Evolutionary conservation across 2,329 filamentous ascomycete genomes (phyloP), one percentile per base, ranked within the genome.

Genomic region (Beauveria sp.): DNA sequence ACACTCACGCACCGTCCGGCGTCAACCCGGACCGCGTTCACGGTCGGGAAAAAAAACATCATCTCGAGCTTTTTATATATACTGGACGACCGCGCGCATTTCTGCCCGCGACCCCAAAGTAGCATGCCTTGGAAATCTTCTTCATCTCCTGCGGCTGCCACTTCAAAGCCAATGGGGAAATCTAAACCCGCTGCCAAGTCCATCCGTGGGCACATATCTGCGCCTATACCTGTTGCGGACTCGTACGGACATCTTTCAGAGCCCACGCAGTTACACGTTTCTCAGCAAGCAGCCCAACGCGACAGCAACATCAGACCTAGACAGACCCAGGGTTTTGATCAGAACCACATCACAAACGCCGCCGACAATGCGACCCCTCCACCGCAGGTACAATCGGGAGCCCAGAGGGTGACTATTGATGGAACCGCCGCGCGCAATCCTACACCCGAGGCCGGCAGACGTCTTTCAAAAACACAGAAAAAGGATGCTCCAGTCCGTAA

Each of bases 171-270:
- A 24, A 59, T 59, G 48, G 24, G 26, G 16, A 50, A 14, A 24
- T 34, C 56, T 18, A 59, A 59, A 24, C 18, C 37, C 4, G 48
- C 24, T n/a, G 24, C 24, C 47, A 72, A 76, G 65, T 79, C 80
- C 40, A 80, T 86, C 63, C 80, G 84, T 44, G 84, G 83, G 63
- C 82, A 79, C 65, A 86, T 87, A 63, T 86, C 84, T 34, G 79
- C 77, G 7, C 85, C 85, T 16, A 86, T 87, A 53, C 83, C 83
- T 2, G 80, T 87, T 24, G 70, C 74, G 20, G 73, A 71, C 61
- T 68, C 74, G 8, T 65, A 75, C 62, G 80, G 84, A 63, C 82
- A 84, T 62, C 82, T 84, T 65, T 77, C 81, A 12, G 80, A 81
- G 40, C 37, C 56, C 20, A 37, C 12, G 47, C 56, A 34, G n/a